Evolutionary conservation across 805 yeast genomes (phyloP).

Genomic region (Zygoascus bituminiphila): DNA sequence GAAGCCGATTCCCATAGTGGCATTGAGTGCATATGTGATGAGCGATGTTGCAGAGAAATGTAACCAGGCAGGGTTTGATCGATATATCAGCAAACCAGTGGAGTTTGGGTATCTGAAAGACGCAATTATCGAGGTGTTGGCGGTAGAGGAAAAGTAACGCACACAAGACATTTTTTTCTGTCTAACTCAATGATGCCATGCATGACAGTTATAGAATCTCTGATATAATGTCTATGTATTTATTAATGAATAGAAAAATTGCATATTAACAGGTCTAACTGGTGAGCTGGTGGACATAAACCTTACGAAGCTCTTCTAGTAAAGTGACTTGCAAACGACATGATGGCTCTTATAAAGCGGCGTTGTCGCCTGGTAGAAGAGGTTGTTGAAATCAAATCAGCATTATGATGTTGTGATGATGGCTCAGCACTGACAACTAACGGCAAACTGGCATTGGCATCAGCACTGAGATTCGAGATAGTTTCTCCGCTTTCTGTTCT

Average conservation of each 20-base stretch:
- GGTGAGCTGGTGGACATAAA: neutral
- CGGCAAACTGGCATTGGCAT: no score
- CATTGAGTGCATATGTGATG: conserved; percentile 30
- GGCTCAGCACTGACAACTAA: no score
- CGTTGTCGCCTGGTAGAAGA: neutral
- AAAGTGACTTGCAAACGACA: neutral
- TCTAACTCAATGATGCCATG: neutral
- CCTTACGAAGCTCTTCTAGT: neutral
- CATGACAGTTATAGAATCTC: neutral
- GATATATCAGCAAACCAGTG: conserved; percentile 29
- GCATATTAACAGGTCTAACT: neutral
- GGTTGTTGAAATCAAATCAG: neutral
- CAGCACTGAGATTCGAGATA: no score
- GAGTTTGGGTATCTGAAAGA: conserved; percentile 22
- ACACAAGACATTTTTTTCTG: neutral
- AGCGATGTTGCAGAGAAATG: conserved; percentile 27
- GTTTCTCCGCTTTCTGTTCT: no score
- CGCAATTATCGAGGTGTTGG: conserved; percentile 11
- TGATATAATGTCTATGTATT: neutral
- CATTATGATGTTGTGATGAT: no score
- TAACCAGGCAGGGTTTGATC: conserved; percentile 23
- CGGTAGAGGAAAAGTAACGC: neutral
- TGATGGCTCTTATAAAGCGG: neutral
- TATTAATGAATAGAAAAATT: neutral
- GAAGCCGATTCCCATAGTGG: conserved; percentile 24